Evolutionary conservation across 371 early-diverging fungal species (phyloP).

Genomic region (Mortierella sp.): DNA sequence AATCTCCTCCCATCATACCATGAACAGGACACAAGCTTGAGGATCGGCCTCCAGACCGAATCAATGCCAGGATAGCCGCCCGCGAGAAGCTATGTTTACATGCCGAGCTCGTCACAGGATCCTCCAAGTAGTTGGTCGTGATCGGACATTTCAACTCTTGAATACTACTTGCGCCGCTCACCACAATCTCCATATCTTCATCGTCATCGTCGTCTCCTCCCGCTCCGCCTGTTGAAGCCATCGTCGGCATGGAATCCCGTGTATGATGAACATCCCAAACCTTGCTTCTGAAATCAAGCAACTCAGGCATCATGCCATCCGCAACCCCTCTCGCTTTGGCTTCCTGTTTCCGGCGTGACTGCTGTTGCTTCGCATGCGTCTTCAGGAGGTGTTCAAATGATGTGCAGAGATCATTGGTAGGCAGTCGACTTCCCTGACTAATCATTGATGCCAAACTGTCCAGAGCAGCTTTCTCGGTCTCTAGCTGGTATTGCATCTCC

Average conservation of each 20-base stretch:
- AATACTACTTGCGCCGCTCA: slow-evolving; percentile 12
- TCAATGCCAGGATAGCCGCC: slow-evolving; percentile 23
- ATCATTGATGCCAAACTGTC: slow-evolving; percentile 19
- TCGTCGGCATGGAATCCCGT: slow-evolving; percentile 17
- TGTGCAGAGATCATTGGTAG: slow-evolving; percentile 5
- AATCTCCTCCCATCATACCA: too few relatives aligned
- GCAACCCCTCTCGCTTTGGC: slow-evolving; percentile 7
- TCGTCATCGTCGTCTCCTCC: slow-evolving; percentile 40
- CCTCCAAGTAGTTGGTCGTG: slow-evolving; percentile 44
- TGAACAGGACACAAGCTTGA: slow-evolving; percentile 37
- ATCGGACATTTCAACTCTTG: slow-evolving; percentile 44
- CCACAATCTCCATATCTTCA: slow-evolving; percentile 49
- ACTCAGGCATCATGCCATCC: slow-evolving; percentile 20
- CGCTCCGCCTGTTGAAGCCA: slow-evolving; percentile 2
- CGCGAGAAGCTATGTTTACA: slow-evolving; percentile 53
- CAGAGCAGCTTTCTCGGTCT: slow-evolving; percentile 28
- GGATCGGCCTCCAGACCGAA: slow-evolving; percentile 19
- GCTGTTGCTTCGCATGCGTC: slow-evolving; percentile 20
- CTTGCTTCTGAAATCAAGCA: slow-evolving; percentile 33
- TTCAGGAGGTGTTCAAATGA: slow-evolving; percentile 26
- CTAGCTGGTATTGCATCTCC: slow-evolving; percentile 26
- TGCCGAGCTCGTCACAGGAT: slow-evolving; percentile 43
- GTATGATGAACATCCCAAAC: slow-evolving; percentile 51
- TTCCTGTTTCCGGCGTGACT: slow-evolving; percentile 31
- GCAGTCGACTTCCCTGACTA: slow-evolving; percentile 9